phyloP scores from a whole-genome alignment of 768 basidiomycete genomes.

The Cystobasidium onofrii region DNA sequence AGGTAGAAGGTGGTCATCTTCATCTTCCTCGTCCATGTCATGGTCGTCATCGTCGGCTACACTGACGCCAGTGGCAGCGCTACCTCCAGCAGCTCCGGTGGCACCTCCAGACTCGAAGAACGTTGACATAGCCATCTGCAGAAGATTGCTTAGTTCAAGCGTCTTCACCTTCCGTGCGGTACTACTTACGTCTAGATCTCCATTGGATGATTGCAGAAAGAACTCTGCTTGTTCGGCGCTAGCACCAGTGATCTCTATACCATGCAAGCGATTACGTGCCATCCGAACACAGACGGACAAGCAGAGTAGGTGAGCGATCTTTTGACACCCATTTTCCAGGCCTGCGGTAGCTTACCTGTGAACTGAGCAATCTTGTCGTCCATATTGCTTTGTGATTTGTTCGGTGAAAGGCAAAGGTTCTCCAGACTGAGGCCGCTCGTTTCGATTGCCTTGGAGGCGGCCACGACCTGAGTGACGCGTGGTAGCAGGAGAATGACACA shows the following conservation, averaged over 20 bases:
- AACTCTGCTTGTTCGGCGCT: constrained; percentile 34
- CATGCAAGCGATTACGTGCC: constrained; percentile 6
- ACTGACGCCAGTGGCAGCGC: neutral
- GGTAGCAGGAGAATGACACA: too few relatives aligned
- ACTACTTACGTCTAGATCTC: constrained; percentile 34
- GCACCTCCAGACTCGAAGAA: constrained; percentile 36
- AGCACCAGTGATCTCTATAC: constrained; percentile 29
- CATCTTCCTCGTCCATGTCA: neutral
- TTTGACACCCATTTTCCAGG: neutral
- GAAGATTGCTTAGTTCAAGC: neutral
- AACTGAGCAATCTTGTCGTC: constrained; percentile 27
- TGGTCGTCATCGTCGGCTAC: constrained; percentile 26
- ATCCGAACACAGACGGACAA: neutral
- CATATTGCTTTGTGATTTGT: neutral
- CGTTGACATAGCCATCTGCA: constrained; percentile 26
- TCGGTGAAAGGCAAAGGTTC: neutral
- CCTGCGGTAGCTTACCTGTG: neutral
- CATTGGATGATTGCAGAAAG: constrained; percentile 37
- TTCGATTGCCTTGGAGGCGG: neutral
- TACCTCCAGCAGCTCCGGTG: neutral
- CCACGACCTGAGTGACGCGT: too few relatives aligned
- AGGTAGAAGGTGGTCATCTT: neutral
- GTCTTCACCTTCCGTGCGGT: neutral
- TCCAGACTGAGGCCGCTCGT: neutral
- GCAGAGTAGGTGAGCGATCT: neutral